Evolutionary conservation across 495 filamentous ascomycete genomes (phyloP), one percentile per base, ranked within the genome.

Genomic region (Lophium mytilinum): DNA sequence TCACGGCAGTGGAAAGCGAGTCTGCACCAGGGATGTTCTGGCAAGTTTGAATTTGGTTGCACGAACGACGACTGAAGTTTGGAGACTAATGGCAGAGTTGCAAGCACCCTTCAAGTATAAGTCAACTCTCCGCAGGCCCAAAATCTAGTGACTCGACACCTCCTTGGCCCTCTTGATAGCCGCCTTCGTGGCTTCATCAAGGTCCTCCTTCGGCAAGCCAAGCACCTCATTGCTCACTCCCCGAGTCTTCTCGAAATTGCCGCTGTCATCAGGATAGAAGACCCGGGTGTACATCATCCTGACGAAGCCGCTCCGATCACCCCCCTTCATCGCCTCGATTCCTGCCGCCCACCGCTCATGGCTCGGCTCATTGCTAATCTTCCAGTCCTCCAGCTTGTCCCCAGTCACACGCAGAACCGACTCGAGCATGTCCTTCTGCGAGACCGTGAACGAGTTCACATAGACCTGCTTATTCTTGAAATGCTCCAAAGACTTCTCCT

Each of bases 301-400:
- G 2, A 55, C 68, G 67, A 83, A 83, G 0, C 74, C 80, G 19
- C 41, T 58, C 46, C 66, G 54, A 52, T 79, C 66, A 0, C 78
- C 80, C 15, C 61, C 52, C 55, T 73, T 42, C 60, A 83, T 42
- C 39, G 61, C 63, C 61, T 67, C 69, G 42, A 71, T 15, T 0
- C 73, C 80, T 6, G 69, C 57, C 53, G 68, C 54, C 55, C 72
- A 79, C 0, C 79, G 73, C 65, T 81, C 68, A 35, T 64, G 61
- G 0, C 66, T 56, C 0, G 66, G 37, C 65, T 80, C 73, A 14
- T 75, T 51, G 3, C 46, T 66, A 40, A 87, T 75, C 1, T 63
- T 75, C 84, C 84, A 89, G 53, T 85, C 81, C 0, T 39, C 59
- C 42, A 75, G 68, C n/a, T 64, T 75, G 0, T 73, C 76, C 1